phyloP scores from a whole-genome alignment of 345 rosid species.

The Citrus glauca region DNA sequence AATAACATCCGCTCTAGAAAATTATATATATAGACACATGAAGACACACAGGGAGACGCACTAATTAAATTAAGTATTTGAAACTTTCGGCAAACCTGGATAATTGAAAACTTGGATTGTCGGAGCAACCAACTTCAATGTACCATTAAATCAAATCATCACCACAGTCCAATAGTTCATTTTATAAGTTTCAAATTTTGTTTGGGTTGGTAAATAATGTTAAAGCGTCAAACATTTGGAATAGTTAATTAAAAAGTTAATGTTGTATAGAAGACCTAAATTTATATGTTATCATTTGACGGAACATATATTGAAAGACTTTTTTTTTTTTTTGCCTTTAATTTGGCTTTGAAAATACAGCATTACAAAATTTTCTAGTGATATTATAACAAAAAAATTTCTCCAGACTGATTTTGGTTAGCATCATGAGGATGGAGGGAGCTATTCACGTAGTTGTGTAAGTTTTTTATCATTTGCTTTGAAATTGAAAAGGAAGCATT shows the following conservation, averaged over 20 bases:
- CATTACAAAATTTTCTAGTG: too few species aligned
- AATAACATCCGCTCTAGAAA: rapidly evolving
- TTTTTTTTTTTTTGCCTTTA: too few species aligned
- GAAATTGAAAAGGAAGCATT: too few species aligned
- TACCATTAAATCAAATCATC: neutral
- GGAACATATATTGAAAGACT: neutral
- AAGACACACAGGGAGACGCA: neutral
- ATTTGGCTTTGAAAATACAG: too few species aligned
- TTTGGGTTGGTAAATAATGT: neutral
- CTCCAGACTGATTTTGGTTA: neutral
- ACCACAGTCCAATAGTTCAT: neutral
- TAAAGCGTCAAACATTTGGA: slow-evolving; percentile 4
- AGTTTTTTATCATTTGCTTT: too few species aligned
- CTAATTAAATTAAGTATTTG: neutral
- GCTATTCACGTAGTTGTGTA: too few species aligned
- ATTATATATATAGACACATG: too few species aligned
- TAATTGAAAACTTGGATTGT: neutral
- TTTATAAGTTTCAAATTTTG: neutral
- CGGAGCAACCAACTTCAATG: neutral
- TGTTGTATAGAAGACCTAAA: neutral
- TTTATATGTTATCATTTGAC: neutral
- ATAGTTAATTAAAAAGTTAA: neutral
- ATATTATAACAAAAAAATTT: too few species aligned
- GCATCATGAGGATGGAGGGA: neutral
- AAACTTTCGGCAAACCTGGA: slow-evolving; percentile 1